phyloP scores from a whole-genome alignment of 2,329 filamentous ascomycete genomes.

The Chrysoporthe austroafricana region DNA sequence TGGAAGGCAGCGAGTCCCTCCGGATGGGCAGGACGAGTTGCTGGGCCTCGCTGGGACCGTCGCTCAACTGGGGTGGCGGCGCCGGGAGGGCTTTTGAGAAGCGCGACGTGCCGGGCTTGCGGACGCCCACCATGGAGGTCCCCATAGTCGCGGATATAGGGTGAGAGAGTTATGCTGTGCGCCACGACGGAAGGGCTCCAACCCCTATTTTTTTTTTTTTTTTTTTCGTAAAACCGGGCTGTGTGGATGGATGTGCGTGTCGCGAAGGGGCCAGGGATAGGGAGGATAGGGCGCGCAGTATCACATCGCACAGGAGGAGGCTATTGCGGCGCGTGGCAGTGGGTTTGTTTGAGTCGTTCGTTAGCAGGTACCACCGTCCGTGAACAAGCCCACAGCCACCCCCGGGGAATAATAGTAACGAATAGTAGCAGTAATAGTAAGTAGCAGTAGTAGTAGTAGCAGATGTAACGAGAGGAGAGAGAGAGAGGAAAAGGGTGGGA shows the following conservation, averaged over 20 bases:
- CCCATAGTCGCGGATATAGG: constrained; percentile 31
- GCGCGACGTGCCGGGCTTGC: constrained; percentile 51
- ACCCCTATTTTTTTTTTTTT: not conserved
- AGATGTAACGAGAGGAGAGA: not conserved
- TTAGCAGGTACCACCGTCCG: constrained; percentile 12
- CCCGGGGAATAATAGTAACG: too few relatives aligned
- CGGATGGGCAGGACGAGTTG: constrained; percentile 18
- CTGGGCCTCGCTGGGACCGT: constrained; percentile 12
- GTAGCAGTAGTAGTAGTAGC: not conserved
- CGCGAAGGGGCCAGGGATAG: not conserved
- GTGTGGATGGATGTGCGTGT: too few relatives aligned
- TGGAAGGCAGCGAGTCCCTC: constrained; percentile 29
- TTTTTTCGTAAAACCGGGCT: not conserved
- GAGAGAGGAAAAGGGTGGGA: not conserved
- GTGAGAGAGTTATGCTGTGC: constrained; percentile 9
- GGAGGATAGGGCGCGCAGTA: not conserved
- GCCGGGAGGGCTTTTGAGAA: constrained; percentile 63
- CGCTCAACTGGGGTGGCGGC: constrained; percentile 45
- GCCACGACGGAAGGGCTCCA: constrained; percentile 8
- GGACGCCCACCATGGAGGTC: constrained; percentile 33
- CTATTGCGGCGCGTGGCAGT: not conserved
- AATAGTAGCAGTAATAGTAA: too few relatives aligned
- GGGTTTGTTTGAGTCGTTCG: constrained; percentile 1
- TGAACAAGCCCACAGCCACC: not conserved
- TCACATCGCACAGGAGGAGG: constrained; percentile 2